phyloP scores from a whole-genome alignment of 139 green algal species.

The Haematococcus lacustris region DNA sequence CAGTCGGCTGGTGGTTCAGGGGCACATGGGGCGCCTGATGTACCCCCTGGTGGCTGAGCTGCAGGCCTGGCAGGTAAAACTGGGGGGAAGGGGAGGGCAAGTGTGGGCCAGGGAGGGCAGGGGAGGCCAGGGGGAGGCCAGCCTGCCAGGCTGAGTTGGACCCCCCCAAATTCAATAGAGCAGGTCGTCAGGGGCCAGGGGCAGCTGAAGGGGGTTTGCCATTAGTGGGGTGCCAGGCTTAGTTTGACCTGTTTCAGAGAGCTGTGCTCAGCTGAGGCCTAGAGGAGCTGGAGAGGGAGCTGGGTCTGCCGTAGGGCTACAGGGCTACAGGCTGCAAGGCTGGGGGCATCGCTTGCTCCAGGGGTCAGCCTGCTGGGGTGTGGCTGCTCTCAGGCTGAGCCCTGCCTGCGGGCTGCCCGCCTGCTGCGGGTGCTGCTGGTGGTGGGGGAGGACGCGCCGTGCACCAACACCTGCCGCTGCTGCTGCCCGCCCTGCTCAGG shows the following conservation, averaged over 20 bases:
- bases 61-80: conserved; percentile 31
- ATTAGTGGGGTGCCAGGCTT: background rate
- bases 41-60: conserved; percentile 30
- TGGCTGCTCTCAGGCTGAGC: background rate
- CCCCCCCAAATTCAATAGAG: background rate
- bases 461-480: background rate
- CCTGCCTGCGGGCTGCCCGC: background rate
- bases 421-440: background rate
- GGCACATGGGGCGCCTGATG: conserved; percentile 29
- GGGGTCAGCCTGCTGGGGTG: background rate
- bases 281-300: background rate
- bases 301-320: background rate
- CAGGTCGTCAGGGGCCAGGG: background rate
- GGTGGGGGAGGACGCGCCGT: background rate
- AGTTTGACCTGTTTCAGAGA: background rate
- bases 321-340: background rate
- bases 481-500: background rate
- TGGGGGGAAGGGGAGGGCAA: too few relatives aligned
- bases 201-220: background rate
- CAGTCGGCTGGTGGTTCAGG: conserved; percentile 31
- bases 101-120: background rate
- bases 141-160: too few relatives aligned
- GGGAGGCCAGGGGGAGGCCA: too few relatives aligned
- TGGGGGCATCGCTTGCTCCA: background rate
- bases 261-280: background rate